Base-by-base conservation (phyloP, 192 early-diverging fungal species). In the Chytriomyces hyalinus region DNA sequence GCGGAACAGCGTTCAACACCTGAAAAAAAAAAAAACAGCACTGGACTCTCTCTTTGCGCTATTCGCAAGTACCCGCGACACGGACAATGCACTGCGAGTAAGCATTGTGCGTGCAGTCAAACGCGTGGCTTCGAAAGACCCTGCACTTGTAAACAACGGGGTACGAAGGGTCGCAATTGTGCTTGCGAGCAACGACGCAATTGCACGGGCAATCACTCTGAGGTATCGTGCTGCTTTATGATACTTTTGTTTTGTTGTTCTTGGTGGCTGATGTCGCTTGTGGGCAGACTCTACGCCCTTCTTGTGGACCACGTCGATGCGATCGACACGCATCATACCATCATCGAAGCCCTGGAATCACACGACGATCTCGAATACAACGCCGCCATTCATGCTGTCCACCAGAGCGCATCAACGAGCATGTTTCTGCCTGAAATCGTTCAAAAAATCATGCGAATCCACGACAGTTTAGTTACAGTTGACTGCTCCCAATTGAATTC, bases 321-420 rank as follows among this genome's bases (percentile, higher is more conserved):
- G 28, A 76, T 76, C 24, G 64, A 76, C 6, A 43, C 67, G 4
- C 74, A 76, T 20, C 74, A 76, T 20, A 67, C 48, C 24, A 67
- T 76, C 20, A 67, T 76, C 36, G 74, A 67, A 67, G 46, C 48
- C 17, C 64, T 76, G 11, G 74, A 76, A 43, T 65, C 65, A 2
- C n/a, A 17, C 10, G 46, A 76, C 46, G 51, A 62, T 15, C 49
- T 76, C 28, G 74, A 76, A 60, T 76, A 76, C 36, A 45, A 76
- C 49, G 74, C 74, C 36, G 74, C 74, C 48, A 50, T 76, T 22
- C 67, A 67, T 51, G 74, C 74, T 47, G 53, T 49, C 6, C 63
- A 65, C 46, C 15, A 36, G n/a, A 76, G 62, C 45, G 62, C 74
- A 11, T 51, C 49, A 51, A 73, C 71, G 5, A 73, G 71, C 71